Conservation (phyloP, 768 basidiomycete genomes). For the Pholiota microspora region DNA sequence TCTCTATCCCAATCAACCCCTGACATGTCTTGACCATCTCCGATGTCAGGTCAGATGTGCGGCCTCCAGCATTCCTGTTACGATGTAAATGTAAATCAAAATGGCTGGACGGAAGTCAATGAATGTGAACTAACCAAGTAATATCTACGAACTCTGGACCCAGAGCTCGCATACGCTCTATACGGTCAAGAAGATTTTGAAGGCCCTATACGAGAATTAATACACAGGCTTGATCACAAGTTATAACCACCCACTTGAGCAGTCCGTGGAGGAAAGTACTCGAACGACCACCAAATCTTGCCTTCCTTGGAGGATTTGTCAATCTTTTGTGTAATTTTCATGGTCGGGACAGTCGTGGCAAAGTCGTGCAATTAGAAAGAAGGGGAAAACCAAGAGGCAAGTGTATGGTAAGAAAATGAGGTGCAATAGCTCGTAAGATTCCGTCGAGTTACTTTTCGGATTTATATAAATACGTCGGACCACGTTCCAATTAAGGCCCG, state of each 20-base stretch:
- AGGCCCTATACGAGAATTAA: slow-evolving; percentile 63
- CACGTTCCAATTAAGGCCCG: slow-evolving; percentile 7
- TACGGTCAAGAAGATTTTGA: slow-evolving; percentile 96
- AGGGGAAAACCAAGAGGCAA: slow-evolving; percentile 22
- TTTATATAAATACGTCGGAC: slow-evolving; percentile 8
- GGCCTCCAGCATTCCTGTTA: slow-evolving; percentile 91
- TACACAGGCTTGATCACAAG: neutral
- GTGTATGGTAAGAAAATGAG: slow-evolving; percentile 9
- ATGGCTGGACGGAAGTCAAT: neutral
- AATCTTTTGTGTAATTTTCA: slow-evolving; percentile 97
- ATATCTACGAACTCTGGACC: slow-evolving; percentile 99
- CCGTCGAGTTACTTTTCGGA: slow-evolving; percentile 3
- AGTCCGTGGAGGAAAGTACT: slow-evolving; percentile 96
- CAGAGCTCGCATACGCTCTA: slow-evolving; percentile 93
- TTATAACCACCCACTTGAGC: slow-evolving; percentile 65
- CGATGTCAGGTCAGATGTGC: slow-evolving; percentile 91
- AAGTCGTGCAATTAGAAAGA: slow-evolving; percentile 17
- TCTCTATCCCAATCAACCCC: slow-evolving; percentile 89
- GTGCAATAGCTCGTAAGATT: slow-evolving; percentile 7
- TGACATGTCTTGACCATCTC: slow-evolving; percentile 96
- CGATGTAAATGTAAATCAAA: neutral
- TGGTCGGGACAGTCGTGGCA: slow-evolving; percentile 32
- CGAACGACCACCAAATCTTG: slow-evolving; percentile 97
- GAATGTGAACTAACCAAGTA: slow-evolving; percentile 63
- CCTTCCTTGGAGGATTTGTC: slow-evolving; percentile 81